Percentiles rank a stretch among this genome's conserved stretches.
Evolutionary conservation across 1,139 yeast species (phyloP).

Genomic region (Blastobotrys ciferrii): DNA sequence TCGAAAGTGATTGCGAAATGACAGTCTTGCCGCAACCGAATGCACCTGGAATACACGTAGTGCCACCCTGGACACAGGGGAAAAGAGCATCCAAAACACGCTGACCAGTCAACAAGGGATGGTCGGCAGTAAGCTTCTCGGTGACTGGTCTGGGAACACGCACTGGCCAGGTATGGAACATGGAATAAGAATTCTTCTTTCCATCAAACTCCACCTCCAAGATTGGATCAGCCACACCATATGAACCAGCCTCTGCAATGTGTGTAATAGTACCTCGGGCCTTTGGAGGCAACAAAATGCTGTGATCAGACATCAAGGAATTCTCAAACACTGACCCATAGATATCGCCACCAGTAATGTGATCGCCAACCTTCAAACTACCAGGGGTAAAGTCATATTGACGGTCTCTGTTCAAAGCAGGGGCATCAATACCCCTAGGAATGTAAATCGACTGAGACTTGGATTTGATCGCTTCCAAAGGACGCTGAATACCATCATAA

Average conservation of each 20-base stretch:
- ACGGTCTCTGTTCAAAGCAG: constrained; percentile 78
- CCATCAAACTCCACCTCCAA: constrained; percentile 96
- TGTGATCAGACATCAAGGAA: constrained; percentile 87
- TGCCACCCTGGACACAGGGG: constrained; percentile 99
- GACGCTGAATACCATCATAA: constrained; percentile 99
- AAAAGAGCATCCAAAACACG: constrained; percentile 96
- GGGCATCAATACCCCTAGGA: constrained; percentile 98
- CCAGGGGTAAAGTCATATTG: constrained; percentile 88
- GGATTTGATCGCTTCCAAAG: constrained; percentile 87
- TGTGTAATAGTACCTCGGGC: constrained; percentile 96
- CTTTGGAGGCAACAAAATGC: constrained; percentile 93
- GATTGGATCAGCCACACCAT: constrained; percentile 82
- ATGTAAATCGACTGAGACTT: constrained; percentile 87
- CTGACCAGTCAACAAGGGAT: constrained; percentile 96
- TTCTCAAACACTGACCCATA: constrained; percentile 93
- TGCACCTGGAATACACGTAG: constrained; percentile 99
- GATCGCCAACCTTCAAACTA: constrained; percentile 83
- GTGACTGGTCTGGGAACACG: constrained; percentile 99
- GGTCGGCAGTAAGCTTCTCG: constrained; percentile 86
- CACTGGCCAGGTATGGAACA: constrained; percentile 99
- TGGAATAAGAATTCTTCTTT: constrained; percentile 70
- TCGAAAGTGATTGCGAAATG: constrained; percentile 94
- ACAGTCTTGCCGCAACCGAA: constrained; percentile 99
- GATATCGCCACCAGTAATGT: constrained; percentile 96
- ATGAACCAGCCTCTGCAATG: constrained; percentile 86